Base-by-base conservation (phyloP, 1,139 yeast genomes). In the Debaryomycetaceae sp. region DNA sequence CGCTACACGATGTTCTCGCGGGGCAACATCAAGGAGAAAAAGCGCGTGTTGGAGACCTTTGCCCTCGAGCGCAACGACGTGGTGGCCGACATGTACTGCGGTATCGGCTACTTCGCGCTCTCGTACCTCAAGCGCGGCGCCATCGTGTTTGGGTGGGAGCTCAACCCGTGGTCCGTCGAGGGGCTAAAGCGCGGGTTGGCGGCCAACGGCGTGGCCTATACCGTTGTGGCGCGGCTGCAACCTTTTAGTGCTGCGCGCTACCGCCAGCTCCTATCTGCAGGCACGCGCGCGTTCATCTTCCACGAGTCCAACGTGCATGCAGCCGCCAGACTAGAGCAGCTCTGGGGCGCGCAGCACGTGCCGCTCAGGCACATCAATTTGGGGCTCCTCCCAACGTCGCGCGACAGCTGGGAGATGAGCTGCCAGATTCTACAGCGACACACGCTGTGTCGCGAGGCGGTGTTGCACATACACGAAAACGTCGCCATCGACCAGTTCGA, bases 381-480 rank as follows among this genome's bases (percentile, higher is more conserved):
- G 42, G 96, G 96, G 0, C 57, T 86, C 7, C 56, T 86, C 8
- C 96, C 96, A 0, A 63, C 76, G 4, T 81, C 93, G 22, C 57
- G 63, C 19, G 33, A 27, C 10, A 18, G 27, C 14, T 33, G 37
- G 42, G 1, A 23, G 23, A 1, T 34, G 48, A 4, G 27, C 34
- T 4, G 30, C 12, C 24, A 7, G 46, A 39, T 37, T 42, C 44
- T 33, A 4, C 16, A 27, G 16, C 11, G 39, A 36, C 7, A 9
- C n/a, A 9, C 18, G 21, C 3, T 26, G 28, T 23, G 15, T 30
- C 19, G n/a, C n/a, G n/a, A n/a, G n/a, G n/a, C n/a, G n/a, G n/a
- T n/a, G n/a, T n/a, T n/a, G n/a, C 95, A 85, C 49, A 68, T 85
- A 2, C 95, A 86, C 49, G 95, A 83, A 43, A 86, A 86, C 45